Conservation (phyloP, 257 asterid genomes). For the Forsythia suspensa region DNA sequence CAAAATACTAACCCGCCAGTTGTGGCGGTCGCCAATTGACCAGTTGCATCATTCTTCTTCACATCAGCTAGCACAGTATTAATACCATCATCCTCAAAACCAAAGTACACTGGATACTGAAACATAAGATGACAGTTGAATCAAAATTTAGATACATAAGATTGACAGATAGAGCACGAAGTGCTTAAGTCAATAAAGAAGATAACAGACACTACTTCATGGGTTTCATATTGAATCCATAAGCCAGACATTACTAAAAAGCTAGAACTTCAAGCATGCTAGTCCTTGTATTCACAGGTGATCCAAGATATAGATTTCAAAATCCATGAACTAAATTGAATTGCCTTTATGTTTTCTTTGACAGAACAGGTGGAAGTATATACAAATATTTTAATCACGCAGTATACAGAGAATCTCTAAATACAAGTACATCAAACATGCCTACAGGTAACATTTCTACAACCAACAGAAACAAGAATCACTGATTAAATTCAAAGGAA, state of each 20-base stretch:
- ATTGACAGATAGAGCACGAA: background rate
- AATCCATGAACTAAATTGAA: background rate
- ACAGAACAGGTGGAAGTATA: constrained; percentile 11
- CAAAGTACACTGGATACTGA: constrained; percentile 96
- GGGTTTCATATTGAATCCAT: constrained; percentile 2
- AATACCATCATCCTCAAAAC: constrained; percentile 76
- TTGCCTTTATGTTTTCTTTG: constrained; percentile 8
- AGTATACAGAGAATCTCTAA: constrained; percentile 3
- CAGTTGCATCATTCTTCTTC: constrained; percentile 82
- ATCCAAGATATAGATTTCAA: background rate
- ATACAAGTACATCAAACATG: constrained; percentile 15
- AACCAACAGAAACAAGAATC: background rate
- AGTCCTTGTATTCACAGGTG: background rate
- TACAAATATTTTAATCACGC: constrained; percentile 5
- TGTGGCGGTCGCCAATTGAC: constrained; percentile 95
- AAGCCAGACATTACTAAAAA: background rate
- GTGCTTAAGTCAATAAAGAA: constrained; percentile 1
- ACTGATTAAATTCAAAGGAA: background rate
- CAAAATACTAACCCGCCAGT: constrained; percentile 92
- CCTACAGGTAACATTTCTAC: background rate
- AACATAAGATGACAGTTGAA: constrained; percentile 28
- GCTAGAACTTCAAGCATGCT: background rate
- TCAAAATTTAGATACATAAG: constrained; percentile 5
- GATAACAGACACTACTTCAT: background rate
- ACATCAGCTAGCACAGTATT: constrained; percentile 78